phyloP scores from a whole-genome alignment of 345 rosid genomes.

The Murraya paniculata region DNA sequence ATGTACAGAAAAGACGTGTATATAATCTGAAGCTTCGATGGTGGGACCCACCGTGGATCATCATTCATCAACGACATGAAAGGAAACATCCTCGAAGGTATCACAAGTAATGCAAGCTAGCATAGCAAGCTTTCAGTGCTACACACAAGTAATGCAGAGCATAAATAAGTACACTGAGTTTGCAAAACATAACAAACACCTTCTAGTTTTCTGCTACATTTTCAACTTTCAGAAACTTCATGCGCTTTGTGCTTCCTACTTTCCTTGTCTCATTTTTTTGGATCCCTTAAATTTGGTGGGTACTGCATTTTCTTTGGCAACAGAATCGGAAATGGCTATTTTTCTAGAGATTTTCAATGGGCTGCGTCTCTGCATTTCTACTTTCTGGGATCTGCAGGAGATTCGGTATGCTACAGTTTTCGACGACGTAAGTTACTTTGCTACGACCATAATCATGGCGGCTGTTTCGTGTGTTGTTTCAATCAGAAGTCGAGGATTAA shows the following conservation, averaged over 20 bases:
- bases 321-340: constrained; percentile 29
- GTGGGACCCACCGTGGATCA: background rate
- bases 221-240: background rate
- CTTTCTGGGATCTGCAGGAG: constrained; percentile 62
- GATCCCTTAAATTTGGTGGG: background rate
- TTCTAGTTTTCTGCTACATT: background rate
- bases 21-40: background rate
- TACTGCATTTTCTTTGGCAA: background rate
- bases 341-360: constrained; percentile 33
- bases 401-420: constrained; percentile 40
- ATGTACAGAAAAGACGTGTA: too few relatives aligned
- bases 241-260: background rate
- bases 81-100: constrained; percentile 39
- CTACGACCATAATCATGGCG: constrained; percentile 36
- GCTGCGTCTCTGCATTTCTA: constrained; percentile 35
- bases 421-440: constrained; percentile 35
- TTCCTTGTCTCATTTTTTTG: background rate
- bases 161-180: background rate
- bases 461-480: constrained; percentile 40
- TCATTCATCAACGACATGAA: constrained; percentile 5
- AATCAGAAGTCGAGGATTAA: constrained; percentile 19
- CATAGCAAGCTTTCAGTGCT: too few relatives aligned
- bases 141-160: too few relatives aligned
- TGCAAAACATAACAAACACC: background rate
- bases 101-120: background rate